Evolutionary conservation across 306 rosid genomes (phyloP).

Genomic region (Acacia acuminata): DNA sequence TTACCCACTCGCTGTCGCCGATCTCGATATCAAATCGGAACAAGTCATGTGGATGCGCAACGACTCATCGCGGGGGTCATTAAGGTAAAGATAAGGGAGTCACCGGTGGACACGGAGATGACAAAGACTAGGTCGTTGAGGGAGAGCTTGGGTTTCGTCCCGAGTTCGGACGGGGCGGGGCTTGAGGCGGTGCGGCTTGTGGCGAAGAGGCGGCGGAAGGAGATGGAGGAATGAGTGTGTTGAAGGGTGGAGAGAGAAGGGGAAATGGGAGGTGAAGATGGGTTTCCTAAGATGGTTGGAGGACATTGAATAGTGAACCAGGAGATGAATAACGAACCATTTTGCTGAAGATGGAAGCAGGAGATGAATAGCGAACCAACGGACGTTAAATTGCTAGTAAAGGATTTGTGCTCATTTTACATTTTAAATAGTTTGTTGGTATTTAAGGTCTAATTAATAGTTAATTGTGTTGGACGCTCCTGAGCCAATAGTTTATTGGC

Average conservation of each 20-base stretch:
- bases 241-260: conserved; percentile 45
- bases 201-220: conserved; percentile 51
- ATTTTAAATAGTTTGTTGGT: too few relatives aligned
- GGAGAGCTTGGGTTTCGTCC: conserved; percentile 41
- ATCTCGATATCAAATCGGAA: conserved; percentile 47
- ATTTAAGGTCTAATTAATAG: too few relatives aligned
- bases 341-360: too few relatives aligned
- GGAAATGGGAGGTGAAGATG: conserved; percentile 45
- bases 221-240: conserved; percentile 6
- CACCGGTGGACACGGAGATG: conserved; percentile 29
- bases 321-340: too few relatives aligned
- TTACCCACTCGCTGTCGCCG: not conserved
- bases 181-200: conserved; percentile 34
- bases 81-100: not conserved
- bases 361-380: too few relatives aligned
- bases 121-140: conserved; percentile 48
- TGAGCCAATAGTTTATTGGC: too few relatives aligned
- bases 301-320: conserved; percentile 62
- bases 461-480: too few relatives aligned
- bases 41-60: conserved; percentile 26
- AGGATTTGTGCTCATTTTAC: too few relatives aligned
- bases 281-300: conserved; percentile 65
- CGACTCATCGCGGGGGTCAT: conserved; percentile 3
- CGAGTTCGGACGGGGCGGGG: conserved; percentile 36
- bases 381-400: too few relatives aligned